These are phyloP conservation scores for Crepidotus variabilis DNA, from an alignment of 768 basidiomycete species.

Conservation along the genomic window DNA sequence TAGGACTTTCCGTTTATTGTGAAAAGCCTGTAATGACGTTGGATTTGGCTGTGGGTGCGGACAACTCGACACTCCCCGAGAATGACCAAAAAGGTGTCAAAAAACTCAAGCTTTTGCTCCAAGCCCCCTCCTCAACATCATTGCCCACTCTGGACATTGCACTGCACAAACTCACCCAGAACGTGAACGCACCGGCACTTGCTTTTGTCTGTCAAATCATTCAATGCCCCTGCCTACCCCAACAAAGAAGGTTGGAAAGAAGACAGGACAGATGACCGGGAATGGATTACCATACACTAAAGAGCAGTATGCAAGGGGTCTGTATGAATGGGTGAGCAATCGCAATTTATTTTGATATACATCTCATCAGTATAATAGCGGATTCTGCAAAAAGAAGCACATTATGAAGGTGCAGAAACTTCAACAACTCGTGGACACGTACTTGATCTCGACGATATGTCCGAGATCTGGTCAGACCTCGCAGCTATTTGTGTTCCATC, in stretches of 20 bases:
- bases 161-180: not conserved
- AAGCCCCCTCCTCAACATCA: not conserved
- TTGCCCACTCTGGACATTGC: not conserved
- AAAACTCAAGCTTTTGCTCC: not conserved
- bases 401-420: too few species aligned
- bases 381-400: too few species aligned
- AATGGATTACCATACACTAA: too few species aligned
- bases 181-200: not conserved
- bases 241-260: too few species aligned
- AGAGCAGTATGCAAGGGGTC: not conserved
- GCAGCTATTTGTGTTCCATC: slow-evolving; percentile 16
- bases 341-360: too few species aligned
- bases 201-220: not conserved
- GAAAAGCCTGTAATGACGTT: too few species aligned
- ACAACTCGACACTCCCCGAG: not conserved
- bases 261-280: too few species aligned
- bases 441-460: slow-evolving; percentile 4
- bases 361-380: too few species aligned
- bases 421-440: slow-evolving; percentile 1
- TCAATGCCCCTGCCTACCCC: not conserved
- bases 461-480: slow-evolving; percentile 18
- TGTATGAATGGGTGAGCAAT: not conserved
- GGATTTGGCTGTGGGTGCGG: too few species aligned
- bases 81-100: not conserved
- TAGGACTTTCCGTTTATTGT: not conserved